Conservation (phyloP, 1,139 yeast species). For the Suhomyces choctaworum region DNA sequence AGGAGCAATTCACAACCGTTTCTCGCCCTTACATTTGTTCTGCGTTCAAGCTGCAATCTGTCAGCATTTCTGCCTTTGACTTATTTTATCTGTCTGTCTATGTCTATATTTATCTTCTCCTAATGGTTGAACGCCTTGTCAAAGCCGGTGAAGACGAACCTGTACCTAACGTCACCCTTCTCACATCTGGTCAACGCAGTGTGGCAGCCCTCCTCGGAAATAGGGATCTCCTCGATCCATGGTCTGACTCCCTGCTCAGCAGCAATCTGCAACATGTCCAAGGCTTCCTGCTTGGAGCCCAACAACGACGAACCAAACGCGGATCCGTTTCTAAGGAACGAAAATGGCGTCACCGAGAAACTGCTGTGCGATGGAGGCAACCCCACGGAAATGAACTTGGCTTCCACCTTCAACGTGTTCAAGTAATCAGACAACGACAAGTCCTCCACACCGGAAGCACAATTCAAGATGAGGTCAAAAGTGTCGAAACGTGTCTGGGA, state of each 20-base stretch:
- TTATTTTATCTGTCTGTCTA: too few species aligned
- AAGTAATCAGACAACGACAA: slow-evolving; percentile 23
- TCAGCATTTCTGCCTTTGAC: too few species aligned
- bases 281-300: slow-evolving; percentile 56
- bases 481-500: slow-evolving; percentile 28
- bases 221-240: slow-evolving; percentile 59
- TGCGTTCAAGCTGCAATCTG: too few species aligned
- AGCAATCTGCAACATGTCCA: slow-evolving; percentile 55
- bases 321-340: slow-evolving; percentile 47
- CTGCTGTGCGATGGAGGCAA: slow-evolving; percentile 28
- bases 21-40: too few species aligned
- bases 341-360: slow-evolving; percentile 41
- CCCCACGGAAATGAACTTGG: slow-evolving; percentile 28
- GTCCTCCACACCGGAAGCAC: slow-evolving; percentile 46
- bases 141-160: slow-evolving; percentile 60
- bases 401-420: slow-evolving; percentile 24
- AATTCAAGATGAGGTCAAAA: slow-evolving; percentile 48
- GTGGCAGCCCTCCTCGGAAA: slow-evolving; percentile 50
- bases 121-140: slow-evolving; percentile 40
- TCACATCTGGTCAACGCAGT: slow-evolving; percentile 53
- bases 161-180: slow-evolving; percentile 59
- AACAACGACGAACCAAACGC: slow-evolving; percentile 43
- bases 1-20: too few species aligned
- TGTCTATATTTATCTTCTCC: too few species aligned
- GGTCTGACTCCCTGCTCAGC: slow-evolving; percentile 52